A percentile compares a stretch with the other conserved stretches of the same genome.
phyloP scores from a whole-genome alignment of 192 early-diverging fungal species.

The Hyaloraphidium curvatum region DNA sequence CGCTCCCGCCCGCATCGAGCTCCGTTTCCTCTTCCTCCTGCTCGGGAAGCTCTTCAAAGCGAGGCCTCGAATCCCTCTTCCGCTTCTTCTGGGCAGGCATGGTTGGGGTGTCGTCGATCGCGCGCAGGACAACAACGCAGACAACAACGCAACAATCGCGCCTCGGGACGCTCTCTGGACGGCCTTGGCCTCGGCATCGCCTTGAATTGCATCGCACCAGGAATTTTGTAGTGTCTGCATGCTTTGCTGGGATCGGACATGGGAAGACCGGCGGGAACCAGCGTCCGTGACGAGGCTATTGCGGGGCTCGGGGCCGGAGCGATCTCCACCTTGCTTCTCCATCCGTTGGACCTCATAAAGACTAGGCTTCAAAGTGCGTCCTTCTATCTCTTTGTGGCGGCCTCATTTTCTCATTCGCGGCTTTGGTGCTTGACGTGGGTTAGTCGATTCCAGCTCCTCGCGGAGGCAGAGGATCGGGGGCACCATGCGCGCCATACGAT shows the following conservation, averaged over 20 bases:
- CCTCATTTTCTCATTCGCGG: background rate
- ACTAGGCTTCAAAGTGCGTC: conserved; percentile 62
- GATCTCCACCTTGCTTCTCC: conserved; percentile 57
- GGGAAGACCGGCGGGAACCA: background rate
- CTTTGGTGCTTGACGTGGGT: background rate
- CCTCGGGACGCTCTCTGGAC: too few species aligned
- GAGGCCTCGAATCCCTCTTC: too few species aligned
- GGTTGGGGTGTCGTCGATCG: too few species aligned
- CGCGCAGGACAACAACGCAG: too few species aligned
- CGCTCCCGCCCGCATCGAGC: conserved; percentile 10
- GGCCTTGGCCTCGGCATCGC: too few species aligned
- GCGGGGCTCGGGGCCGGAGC: conserved; percentile 75
- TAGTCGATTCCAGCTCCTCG: conserved; percentile 9
- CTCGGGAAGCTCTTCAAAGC: too few species aligned
- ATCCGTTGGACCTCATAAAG: conserved; percentile 91
- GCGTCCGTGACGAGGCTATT: conserved; percentile 50
- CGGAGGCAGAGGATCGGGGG: conserved; percentile 36
- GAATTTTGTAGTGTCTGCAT: too few species aligned
- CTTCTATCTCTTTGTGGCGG: background rate
- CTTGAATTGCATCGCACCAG: too few species aligned
- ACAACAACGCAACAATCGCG: too few species aligned
- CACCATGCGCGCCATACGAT: conserved; percentile 36
- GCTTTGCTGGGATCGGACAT: too few species aligned
- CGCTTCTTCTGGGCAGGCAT: too few species aligned
- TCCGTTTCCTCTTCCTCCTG: background rate